phyloP scores from a whole-genome alignment of 129 eudicot species.

The Flaveria sonorensis region DNA sequence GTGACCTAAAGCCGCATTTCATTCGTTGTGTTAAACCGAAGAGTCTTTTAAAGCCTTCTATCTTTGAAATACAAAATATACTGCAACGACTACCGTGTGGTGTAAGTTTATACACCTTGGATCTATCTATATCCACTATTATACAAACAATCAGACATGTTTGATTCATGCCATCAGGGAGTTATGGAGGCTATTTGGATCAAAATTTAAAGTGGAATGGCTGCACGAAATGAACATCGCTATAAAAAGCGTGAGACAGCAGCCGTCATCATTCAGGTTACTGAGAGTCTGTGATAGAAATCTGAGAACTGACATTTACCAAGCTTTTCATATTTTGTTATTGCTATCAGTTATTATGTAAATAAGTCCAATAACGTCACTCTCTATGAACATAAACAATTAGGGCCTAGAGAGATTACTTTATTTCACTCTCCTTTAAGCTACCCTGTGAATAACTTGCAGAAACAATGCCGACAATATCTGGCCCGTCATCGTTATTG shows the following conservation, averaged over 20 bases:
- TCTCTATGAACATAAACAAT: too few species aligned
- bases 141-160: neutral
- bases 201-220: conserved; percentile 63
- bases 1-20: conserved; percentile 89
- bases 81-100: conserved; percentile 95
- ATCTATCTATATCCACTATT: conserved; percentile 5
- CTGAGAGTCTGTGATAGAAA: neutral
- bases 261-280: conserved; percentile 71
- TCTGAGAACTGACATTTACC: conserved; percentile 10
- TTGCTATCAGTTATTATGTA: neutral
- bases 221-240: conserved; percentile 58
- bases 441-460: conserved; percentile 23
- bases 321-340: conserved; percentile 11
- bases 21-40: conserved; percentile 92
- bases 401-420: too few species aligned
- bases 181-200: conserved; percentile 97
- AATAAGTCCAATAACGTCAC: neutral
- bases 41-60: conserved; percentile 77
- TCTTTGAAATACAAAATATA: conserved; percentile 77
- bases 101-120: conserved; percentile 51
- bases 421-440: neutral
- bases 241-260: conserved; percentile 53
- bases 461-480: conserved; percentile 65
- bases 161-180: conserved; percentile 50
- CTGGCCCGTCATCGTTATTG: conserved; percentile 45